Base-by-base conservation (phyloP, 1,284 basidiomycete genomes). In the Gomphus bonarii region DNA sequence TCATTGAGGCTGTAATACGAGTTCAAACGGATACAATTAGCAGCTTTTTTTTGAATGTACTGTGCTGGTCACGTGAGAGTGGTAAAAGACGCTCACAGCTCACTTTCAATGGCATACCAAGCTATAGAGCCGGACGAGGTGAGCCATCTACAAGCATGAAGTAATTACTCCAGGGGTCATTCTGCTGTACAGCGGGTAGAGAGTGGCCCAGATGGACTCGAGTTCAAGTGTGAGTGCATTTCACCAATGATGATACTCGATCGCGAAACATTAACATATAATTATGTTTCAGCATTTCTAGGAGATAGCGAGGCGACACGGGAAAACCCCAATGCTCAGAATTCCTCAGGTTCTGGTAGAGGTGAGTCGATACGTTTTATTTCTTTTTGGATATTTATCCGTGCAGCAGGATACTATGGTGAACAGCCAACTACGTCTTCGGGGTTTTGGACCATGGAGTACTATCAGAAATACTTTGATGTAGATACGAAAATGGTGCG, bases 401-500 rank as follows among this genome's bases (percentile, higher is more conserved):
- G 38, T 48, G 31, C 25, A 20, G 3, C 30, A 83, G 81, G 79
- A 31, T 82, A 82, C 62, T 67, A 52, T 79, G 30, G 65, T 77
- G 64, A 80, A 76, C 65, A 74, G 70, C 59, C 70, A 65, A 46
- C 67, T 61, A 71, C 72, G 11, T 61, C 72, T 9, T 69, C 75
- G 3, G 78, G 79, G 1, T 88, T 88, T 69, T 90, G 85, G 87
- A 80, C 78, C 28, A 65, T 88, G 33, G 87, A 90, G 59, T 87
- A 87, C 66, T 90, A 88, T 65, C 87, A 89, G 63, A 74, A 78
- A 5, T 88, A 88, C 69, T 91, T 91, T 62, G 88, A 91, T 58
- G 78, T 91, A 20, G 88, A 90, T 69, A 91, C 88, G 0, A 76
- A 78, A 61, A 86, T 79, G 1, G 85, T 85, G 55, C 38, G 8